Base-by-base conservation (phyloP, 768 basidiomycete genomes). In the Mycena kentingensis region DNA sequence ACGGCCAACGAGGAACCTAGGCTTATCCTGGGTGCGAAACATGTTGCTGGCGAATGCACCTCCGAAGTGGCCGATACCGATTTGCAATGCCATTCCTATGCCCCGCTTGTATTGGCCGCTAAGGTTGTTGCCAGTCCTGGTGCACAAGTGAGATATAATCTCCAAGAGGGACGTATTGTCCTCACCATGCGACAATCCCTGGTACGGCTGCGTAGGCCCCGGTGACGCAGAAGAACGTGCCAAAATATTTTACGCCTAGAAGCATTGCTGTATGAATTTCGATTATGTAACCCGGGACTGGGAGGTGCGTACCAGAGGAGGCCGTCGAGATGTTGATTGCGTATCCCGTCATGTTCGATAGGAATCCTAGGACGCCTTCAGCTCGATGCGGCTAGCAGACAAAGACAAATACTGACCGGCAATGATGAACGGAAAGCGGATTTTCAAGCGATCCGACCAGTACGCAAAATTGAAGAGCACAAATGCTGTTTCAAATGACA, bases 41-140 rank as follows among this genome's bases (percentile, higher is more conserved):
- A 88, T 77, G 57, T 83, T 86, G 15, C 77, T 74, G 1, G 84
- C 80, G 48, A 87, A 81, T 0, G 81, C 82, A 2, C 84, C 86
- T 15, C 58, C 54, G 56, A 87, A 80, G 60, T 87, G 85, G 0
- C 84, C 85, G 18, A 85, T 73, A 13, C 83, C 82, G 19, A 87
- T 82, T 13, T 87, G 82, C 22, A 86, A 47, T 0, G 84, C 85
- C 77, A 88, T 81, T 2, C 83, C 85, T 13, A 84, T 70, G 1
- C 74, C 86, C 3, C 87, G 84, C 63, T 88, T 89, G 63, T 84
- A 87, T 53, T 85, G 83, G 0, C 87, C 87, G 0, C 78, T 68
- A 11, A 86, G 72, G 57, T 88, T 86, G 60, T 84, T 85, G 21
- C 81, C 81, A 5, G 84, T 67, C 85, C 85, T 87, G 47, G 13